These are phyloP conservation scores for Fusarium haematococcum DNA, from an alignment of 2,329 filamentous ascomycete species.

Conservation along the genomic window DNA sequence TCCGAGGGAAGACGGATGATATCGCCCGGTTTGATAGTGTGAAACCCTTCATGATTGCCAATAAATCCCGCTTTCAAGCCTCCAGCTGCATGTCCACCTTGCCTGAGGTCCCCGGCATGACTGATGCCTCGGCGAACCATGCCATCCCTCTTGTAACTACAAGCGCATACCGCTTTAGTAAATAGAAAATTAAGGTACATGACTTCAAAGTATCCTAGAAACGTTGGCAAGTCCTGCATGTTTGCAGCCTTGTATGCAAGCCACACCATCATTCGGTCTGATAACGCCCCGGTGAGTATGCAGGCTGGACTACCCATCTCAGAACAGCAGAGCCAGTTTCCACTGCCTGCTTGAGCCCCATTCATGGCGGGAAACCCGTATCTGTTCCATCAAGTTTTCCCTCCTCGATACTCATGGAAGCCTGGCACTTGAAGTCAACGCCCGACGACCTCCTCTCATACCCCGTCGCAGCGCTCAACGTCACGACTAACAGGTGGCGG, in stretches of 20 bases:
- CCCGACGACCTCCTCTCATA: neutral
- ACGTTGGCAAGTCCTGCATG: neutral
- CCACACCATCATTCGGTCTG: neutral
- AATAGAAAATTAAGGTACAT: neutral
- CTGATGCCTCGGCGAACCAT: neutral
- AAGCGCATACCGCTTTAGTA: neutral
- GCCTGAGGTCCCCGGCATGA: neutral
- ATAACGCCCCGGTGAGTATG: neutral
- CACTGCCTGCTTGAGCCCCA: neutral
- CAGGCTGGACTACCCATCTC: neutral
- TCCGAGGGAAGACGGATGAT: neutral
- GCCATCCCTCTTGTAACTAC: neutral
- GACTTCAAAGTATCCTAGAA: neutral
- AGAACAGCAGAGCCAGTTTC: neutral
- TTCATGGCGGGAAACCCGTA: neutral
- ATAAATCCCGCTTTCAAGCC: neutral
- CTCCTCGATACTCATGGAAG: neutral
- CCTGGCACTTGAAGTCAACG: neutral
- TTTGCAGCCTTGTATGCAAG: neutral
- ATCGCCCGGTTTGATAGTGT: neutral
- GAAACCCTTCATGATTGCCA: neutral
- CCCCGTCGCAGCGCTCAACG: constrained; percentile 1
- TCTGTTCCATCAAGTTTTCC: neutral
- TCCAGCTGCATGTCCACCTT: neutral
- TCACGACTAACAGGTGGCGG: neutral